Conservation (phyloP, 2,329 filamentous ascomycete species). For the Neophaeococcomyces aloes region DNA sequence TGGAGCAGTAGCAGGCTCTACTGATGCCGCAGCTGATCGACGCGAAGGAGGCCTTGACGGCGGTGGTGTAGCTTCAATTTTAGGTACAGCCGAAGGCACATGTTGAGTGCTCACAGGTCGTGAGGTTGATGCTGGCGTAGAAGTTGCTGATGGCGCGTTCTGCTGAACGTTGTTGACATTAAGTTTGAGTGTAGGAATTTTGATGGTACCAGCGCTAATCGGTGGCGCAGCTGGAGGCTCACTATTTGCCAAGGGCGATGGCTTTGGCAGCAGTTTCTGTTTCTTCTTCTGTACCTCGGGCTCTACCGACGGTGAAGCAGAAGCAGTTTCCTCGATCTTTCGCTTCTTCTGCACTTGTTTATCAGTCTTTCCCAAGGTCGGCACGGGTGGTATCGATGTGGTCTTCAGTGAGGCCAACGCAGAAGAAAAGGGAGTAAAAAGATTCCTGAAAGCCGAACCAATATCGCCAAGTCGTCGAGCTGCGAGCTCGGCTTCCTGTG, state of each 20-base stretch:
- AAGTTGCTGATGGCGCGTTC: conserved; percentile 10
- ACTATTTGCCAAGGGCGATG: conserved; percentile 24
- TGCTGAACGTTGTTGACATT: conserved; percentile 12
- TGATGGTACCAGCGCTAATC: conserved; percentile 18
- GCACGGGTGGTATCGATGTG: conserved; percentile 19
- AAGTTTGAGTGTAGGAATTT: conserved; percentile 20
- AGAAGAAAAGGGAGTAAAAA: conserved; percentile 25
- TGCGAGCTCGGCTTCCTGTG: conserved; percentile 29
- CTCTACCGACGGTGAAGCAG: conserved; percentile 19
- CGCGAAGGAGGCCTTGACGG: conserved; percentile 23
- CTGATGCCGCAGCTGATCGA: conserved; percentile 15
- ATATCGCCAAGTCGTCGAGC: conserved; percentile 30
- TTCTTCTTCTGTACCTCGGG: conserved; percentile 28
- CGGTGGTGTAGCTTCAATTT: conserved; percentile 20
- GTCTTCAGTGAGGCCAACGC: conserved; percentile 22
- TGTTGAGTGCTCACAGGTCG: conserved; percentile 16
- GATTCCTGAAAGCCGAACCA: conserved; percentile 29
- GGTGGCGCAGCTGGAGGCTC: conserved; percentile 33
- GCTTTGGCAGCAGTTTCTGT: conserved; percentile 27
- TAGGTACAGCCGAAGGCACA: conserved; percentile 16
- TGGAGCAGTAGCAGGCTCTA: conserved; percentile 11
- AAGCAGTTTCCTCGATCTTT: conserved; percentile 38
- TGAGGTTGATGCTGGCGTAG: conserved; percentile 14
- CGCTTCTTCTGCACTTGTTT: conserved; percentile 38
- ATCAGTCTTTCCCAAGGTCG: conserved; percentile 15